These are phyloP conservation scores for Neurospora africana DNA, from an alignment of 495 filamentous ascomycete genomes.

Conservation along the genomic window DNA sequence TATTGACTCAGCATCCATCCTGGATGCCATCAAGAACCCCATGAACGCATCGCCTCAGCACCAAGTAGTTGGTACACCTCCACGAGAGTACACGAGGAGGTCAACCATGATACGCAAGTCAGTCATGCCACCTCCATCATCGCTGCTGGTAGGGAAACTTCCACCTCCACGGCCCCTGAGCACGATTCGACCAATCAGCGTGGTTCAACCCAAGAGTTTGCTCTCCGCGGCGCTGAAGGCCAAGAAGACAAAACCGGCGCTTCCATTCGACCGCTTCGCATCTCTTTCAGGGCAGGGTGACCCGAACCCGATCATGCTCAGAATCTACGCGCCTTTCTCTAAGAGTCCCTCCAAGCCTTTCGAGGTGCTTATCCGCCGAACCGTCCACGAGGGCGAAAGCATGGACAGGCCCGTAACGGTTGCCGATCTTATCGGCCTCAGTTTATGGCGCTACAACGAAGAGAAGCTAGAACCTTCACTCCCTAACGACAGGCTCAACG, in stretches of 20 bases:
- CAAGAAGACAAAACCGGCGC: slow-evolving; percentile 65
- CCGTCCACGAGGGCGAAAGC: slow-evolving; percentile 59
- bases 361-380: slow-evolving; percentile 67
- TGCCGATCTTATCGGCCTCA: slow-evolving; percentile 80
- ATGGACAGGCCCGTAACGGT: slow-evolving; percentile 60
- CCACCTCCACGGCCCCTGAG: slow-evolving; percentile 90
- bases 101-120: slow-evolving; percentile 34
- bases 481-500: slow-evolving; percentile 57
- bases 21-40: slow-evolving; percentile 39
- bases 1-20: slow-evolving; percentile 43
- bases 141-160: slow-evolving; percentile 55
- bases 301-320: slow-evolving; percentile 68
- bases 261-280: slow-evolving; percentile 77
- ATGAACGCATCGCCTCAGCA: slow-evolving; percentile 37
- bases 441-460: slow-evolving; percentile 76
- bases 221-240: slow-evolving; percentile 59
- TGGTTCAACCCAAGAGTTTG: slow-evolving; percentile 67
- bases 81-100: slow-evolving; percentile 39
- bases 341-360: slow-evolving; percentile 55
- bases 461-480: slow-evolving; percentile 68
- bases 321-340: slow-evolving; percentile 81
- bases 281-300: slow-evolving; percentile 80
- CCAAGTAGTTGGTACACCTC: slow-evolving; percentile 45
- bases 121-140: slow-evolving; percentile 39
- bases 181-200: slow-evolving; percentile 69